Evolutionary conservation across 2,329 filamentous ascomycete species (phyloP).

Genomic region (Trichothecium roseum): DNA sequence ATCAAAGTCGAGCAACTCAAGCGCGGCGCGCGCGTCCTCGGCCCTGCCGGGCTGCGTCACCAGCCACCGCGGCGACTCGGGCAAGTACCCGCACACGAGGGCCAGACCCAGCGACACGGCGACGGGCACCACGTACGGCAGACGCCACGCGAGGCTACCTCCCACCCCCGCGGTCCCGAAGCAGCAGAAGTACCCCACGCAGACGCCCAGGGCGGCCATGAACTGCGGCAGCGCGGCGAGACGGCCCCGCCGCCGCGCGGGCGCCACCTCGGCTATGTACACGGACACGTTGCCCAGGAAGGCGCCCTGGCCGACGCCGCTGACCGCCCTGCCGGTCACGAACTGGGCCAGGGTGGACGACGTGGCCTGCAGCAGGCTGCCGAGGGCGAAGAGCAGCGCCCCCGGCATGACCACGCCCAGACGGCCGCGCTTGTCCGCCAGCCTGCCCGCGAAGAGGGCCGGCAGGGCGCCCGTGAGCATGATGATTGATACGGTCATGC

Average conservation of each 20-base stretch:
- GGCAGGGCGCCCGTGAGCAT: slow-evolving; percentile 46
- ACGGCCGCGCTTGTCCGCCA: slow-evolving; percentile 41
- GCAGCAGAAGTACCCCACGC: slow-evolving; percentile 48
- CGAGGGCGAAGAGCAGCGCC: slow-evolving; percentile 40
- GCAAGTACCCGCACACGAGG: slow-evolving; percentile 28
- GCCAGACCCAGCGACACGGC: slow-evolving; percentile 27
- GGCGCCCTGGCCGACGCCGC: slow-evolving; percentile 49
- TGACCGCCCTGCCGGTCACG: slow-evolving; percentile 41
- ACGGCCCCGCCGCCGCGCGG: slow-evolving; percentile 34
- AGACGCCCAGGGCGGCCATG: slow-evolving; percentile 37
- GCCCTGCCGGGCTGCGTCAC: slow-evolving; percentile 33
- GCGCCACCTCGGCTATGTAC: slow-evolving; percentile 53
- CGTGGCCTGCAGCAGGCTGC: slow-evolving; percentile 40
- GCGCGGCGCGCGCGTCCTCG: slow-evolving; percentile 30
- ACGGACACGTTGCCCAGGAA: slow-evolving; percentile 46
- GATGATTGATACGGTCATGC: slow-evolving; percentile 48
- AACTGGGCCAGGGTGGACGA: slow-evolving; percentile 39
- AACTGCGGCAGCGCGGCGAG: slow-evolving; percentile 44
- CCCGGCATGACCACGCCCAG: slow-evolving; percentile 21
- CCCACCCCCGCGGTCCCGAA: slow-evolving; percentile 40
- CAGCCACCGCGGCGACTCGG: slow-evolving; percentile 49
- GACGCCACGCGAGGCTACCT: slow-evolving; percentile 42
- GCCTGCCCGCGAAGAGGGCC: slow-evolving; percentile 45
- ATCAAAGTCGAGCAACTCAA: slow-evolving; percentile 31
- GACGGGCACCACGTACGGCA: slow-evolving; percentile 41